Evolutionary conservation across 129 eudicot genomes (phyloP), one percentile per base, ranked within the genome.

Genomic region (Apium graveolens): DNA sequence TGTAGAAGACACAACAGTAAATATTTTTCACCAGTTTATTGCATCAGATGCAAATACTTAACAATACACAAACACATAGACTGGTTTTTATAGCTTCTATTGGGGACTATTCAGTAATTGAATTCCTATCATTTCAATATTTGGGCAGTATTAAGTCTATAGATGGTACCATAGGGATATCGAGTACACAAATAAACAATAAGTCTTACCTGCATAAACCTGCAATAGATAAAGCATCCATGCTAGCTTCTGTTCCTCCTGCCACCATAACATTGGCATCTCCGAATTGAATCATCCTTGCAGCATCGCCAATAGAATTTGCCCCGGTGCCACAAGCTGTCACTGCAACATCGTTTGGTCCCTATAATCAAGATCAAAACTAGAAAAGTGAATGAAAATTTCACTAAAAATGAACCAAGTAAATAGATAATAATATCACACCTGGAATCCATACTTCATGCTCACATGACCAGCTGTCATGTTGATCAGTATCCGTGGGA

Each of bases 301-400:
- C 90, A 41, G 99, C 97, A 82, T 96, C 99, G 35, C 99, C 99
- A 12, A 96, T 90, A 41, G 94, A 92, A 80, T 96, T 93, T 51
- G 97, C 97, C 76, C 99, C 99, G 17, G 97, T 96, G 70, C 97
- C 99, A 86, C 99, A 96, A 76, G 99, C 99, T 71, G 99, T 96
- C 85, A 92, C 97, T 86, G 97, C 97, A 89, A 97, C 97, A 96
- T 92, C 97, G 86, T 96, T 96, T 76, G 99, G 99, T 76, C 99
- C 99, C 99, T 94, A 87, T 81, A 88, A 78, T 86, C 83, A 85
- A 89, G 80, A 86, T 82, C 73, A 83, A 73, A 66, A 83, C 86
- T 87, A 82, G 57, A 70, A 77, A 66, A 81, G 48, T 34, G 49
- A 76, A 76, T 20, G 76, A 31, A n/a, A 68, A 51, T 32, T 21